phyloP scores from a whole-genome alignment of 306 rosid species.

The Morella rubra region DNA sequence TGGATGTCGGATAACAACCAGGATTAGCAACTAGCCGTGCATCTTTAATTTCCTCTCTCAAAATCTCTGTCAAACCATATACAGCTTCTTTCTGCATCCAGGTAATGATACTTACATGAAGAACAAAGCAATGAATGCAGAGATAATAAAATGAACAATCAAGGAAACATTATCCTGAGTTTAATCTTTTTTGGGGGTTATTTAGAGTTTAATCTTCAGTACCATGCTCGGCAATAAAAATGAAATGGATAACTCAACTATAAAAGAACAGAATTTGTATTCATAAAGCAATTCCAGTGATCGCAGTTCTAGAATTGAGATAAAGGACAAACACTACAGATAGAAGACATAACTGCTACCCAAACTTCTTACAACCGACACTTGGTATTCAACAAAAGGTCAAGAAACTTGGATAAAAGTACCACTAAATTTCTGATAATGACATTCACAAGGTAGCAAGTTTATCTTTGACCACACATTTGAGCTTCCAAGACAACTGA shows the following conservation, averaged over 20 bases:
- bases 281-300: too few species aligned
- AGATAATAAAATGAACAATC: neutral
- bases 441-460: neutral
- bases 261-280: too few species aligned
- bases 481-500: neutral
- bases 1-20: conserved; percentile 94
- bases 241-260: too few species aligned
- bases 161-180: neutral
- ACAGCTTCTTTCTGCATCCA: conserved; percentile 81
- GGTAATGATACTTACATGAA: conserved; percentile 25
- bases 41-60: conserved; percentile 60
- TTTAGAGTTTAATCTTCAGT: too few species aligned
- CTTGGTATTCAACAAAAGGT: neutral
- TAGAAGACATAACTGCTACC: neutral
- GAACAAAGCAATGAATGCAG: neutral
- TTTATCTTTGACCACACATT: neutral
- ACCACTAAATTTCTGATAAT: neutral
- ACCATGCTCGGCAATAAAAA: too few species aligned
- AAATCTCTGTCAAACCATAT: conserved; percentile 91
- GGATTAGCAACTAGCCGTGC: conserved; percentile 95
- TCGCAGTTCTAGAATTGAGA: too few species aligned
- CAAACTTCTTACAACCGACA: neutral
- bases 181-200: too few species aligned
- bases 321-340: too few species aligned
- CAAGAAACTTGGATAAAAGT: neutral